Evolutionary conservation across 306 rosid species (phyloP).

Genomic region (Canavalia ensiformis): DNA sequence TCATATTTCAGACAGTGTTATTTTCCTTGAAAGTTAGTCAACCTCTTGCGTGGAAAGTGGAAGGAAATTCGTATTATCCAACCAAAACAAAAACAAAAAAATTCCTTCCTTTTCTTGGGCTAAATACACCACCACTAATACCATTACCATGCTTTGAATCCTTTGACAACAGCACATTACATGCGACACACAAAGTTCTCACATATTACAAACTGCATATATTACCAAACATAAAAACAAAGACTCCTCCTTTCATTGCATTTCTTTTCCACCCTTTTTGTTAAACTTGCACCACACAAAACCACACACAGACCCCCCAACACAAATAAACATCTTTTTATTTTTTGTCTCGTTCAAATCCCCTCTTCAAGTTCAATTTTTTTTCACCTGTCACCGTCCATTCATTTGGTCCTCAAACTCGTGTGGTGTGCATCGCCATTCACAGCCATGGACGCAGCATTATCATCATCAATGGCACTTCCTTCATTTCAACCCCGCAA

Average conservation of each 20-base stretch:
- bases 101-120: background rate
- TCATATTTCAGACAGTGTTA: slow-evolving; percentile 4
- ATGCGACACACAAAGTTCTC: background rate
- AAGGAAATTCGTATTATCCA: slow-evolving; percentile 11
- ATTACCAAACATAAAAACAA: background rate
- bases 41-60: slow-evolving; percentile 40
- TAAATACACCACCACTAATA: background rate
- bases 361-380: slow-evolving; percentile 19
- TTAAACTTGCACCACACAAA: slow-evolving; percentile 45
- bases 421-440: slow-evolving; percentile 11
- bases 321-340: background rate
- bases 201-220: background rate
- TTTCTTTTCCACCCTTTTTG: slow-evolving; percentile 32
- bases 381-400: slow-evolving; percentile 5
- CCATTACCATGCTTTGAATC: slow-evolving; percentile 2
- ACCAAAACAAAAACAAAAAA: background rate
- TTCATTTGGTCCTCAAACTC: slow-evolving; percentile 32
- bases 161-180: background rate
- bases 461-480: slow-evolving; percentile 53
- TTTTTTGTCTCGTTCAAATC: slow-evolving; percentile 43
- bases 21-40: slow-evolving; percentile 1
- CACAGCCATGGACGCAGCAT: slow-evolving; percentile 61
- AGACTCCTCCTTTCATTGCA: background rate
- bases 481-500: slow-evolving; percentile 51
- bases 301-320: background rate